Conservation (phyloP, 2,329 filamentous ascomycete genomes). For the Saccharata proteae region DNA sequence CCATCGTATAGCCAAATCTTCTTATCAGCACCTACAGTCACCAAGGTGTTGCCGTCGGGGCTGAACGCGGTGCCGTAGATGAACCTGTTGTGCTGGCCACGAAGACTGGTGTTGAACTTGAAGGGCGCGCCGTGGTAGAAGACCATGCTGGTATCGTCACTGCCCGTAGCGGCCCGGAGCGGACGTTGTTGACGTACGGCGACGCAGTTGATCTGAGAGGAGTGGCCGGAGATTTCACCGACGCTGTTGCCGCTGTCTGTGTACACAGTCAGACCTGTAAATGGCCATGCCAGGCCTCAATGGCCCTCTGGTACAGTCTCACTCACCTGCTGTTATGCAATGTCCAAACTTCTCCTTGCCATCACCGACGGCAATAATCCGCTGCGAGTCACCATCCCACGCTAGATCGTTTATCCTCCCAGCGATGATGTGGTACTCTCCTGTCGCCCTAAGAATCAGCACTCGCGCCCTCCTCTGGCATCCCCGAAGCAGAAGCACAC, state of each 20-base stretch:
- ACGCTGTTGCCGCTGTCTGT: slow-evolving; percentile 86
- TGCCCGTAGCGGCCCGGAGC: slow-evolving; percentile 80
- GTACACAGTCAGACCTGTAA: too few relatives aligned
- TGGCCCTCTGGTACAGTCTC: too few relatives aligned
- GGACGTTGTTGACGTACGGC: slow-evolving; percentile 82
- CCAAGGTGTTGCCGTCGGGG: slow-evolving; percentile 69
- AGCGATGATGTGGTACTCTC: slow-evolving; percentile 88
- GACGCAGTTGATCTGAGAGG: slow-evolving; percentile 79
- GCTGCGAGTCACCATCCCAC: slow-evolving; percentile 94
- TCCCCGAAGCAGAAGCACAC: too few relatives aligned
- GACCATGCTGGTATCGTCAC: slow-evolving; percentile 78
- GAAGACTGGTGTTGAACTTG: slow-evolving; percentile 80
- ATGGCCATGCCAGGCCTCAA: too few relatives aligned
- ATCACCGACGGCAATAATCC: slow-evolving; percentile 90
- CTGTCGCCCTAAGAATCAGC: slow-evolving; percentile 18
- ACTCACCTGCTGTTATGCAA: slow-evolving; percentile 76
- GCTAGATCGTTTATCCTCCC: slow-evolving; percentile 93
- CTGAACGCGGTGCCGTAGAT: slow-evolving; percentile 82
- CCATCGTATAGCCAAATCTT: slow-evolving; percentile 92
- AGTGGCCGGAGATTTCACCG: slow-evolving; percentile 87
- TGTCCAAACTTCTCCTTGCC: slow-evolving; percentile 88
- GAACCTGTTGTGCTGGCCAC: slow-evolving; percentile 74
- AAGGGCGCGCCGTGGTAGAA: slow-evolving; percentile 93
- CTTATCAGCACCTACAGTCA: slow-evolving; percentile 86
- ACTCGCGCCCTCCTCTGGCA: not conserved